A percentile compares a stretch with the other conserved stretches of the same genome.
phyloP scores from a whole-genome alignment of 139 green algal genomes.

The Gonium pectorale region DNA sequence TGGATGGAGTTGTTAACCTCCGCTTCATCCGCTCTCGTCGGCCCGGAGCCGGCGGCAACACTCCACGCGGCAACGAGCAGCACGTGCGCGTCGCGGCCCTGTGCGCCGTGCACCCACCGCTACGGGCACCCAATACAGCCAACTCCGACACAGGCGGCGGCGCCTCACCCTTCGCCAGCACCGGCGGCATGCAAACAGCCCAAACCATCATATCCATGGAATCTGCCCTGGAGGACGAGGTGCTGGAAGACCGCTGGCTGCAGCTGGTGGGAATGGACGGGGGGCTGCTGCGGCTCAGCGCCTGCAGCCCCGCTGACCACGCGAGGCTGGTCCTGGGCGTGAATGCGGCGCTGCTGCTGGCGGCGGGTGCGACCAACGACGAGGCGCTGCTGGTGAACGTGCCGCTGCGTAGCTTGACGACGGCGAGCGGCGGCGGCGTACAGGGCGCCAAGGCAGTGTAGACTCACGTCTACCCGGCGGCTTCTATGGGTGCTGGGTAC shows the following conservation, averaged over 20 bases:
- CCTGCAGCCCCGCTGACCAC: constrained; percentile 26
- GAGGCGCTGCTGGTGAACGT: neutral
- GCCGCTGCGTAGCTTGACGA: neutral
- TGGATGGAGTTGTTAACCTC: constrained; percentile 4
- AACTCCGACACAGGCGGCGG: neutral
- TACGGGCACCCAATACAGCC: no score
- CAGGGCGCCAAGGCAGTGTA: no score
- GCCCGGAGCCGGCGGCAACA: neutral
- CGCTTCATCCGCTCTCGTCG: neutral
- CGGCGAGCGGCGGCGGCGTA: neutral
- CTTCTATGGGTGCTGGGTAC: no score
- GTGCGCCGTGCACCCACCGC: neutral
- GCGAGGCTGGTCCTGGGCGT: constrained; percentile 24
- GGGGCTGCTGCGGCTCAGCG: constrained; percentile 16
- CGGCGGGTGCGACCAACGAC: neutral
- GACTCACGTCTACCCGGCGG: no score
- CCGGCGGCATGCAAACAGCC: no score
- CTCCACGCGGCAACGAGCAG: no score
- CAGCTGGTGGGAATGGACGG: constrained; percentile 32
- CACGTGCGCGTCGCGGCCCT: constrained; percentile 22
- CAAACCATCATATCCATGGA: no score
- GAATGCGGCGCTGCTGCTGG: constrained; percentile 21
- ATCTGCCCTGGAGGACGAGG: no score
- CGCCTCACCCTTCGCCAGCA: neutral
- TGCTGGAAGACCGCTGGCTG: no score